Conservation (phyloP, 371 early-diverging fungal genomes). For the Lichtheimia ramosa region DNA sequence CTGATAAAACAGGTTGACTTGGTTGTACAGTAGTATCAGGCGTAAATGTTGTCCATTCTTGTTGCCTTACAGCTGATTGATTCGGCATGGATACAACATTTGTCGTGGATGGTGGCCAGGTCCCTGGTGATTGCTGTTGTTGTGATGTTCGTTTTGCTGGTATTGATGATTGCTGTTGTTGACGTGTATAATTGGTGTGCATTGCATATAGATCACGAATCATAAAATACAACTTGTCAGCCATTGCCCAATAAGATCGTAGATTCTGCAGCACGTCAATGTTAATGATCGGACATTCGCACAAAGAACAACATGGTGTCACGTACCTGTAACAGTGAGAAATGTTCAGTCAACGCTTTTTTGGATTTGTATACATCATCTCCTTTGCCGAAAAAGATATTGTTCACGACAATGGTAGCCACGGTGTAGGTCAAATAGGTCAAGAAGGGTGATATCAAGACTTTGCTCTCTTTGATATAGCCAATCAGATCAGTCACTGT, state of each 20-base stretch:
- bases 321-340: conserved; percentile 46
- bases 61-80: conserved; percentile 2
- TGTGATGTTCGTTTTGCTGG: not conserved
- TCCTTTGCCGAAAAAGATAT: conserved; percentile 44
- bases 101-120: not conserved
- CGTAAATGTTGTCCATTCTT: not conserved
- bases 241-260: conserved; percentile 62
- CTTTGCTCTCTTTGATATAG: conserved; percentile 26
- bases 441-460: conserved; percentile 46
- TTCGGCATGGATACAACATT: not conserved
- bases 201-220: conserved; percentile 59
- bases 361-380: conserved; percentile 48
- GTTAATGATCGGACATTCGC: not conserved
- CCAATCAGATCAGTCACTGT: conserved; percentile 48
- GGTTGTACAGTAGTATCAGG: not conserved
- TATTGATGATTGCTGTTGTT: conserved; percentile 11
- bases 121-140: not conserved
- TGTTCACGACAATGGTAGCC: conserved; percentile 58
- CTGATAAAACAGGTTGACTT: not conserved
- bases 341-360: conserved; percentile 47
- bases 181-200: conserved; percentile 29
- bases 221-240: conserved; percentile 62
- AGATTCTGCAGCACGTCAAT: conserved; percentile 32
- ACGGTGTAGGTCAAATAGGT: conserved; percentile 58
- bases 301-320: not conserved